Evolutionary conservation across 2,329 filamentous ascomycete species (phyloP), one percentile per base, ranked within the genome.

Genomic region (Hypocreales sp.): DNA sequence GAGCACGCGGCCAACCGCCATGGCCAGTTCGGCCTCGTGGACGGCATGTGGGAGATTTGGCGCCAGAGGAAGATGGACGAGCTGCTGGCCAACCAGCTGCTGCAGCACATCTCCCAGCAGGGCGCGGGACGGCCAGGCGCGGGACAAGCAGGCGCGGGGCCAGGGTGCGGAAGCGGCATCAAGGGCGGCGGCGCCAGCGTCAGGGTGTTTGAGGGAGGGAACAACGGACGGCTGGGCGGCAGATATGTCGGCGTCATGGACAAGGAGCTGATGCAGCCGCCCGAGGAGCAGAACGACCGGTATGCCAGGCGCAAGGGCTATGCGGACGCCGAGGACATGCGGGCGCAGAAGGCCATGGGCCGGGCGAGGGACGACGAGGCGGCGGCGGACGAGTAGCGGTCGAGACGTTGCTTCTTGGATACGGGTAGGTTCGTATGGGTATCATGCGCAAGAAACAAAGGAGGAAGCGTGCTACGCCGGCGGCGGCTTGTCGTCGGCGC

Each of bases 31-130:
- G 72, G 77, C 16, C 58, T 87, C 20, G 64, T 84, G 37, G 77
- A 83, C 38, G 67, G 75, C 32, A 48, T 92, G 25, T 98, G 90
- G 90, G 61, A 67, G 34, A 57, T 73, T 14, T 98, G 90, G 87
- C 70, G 81, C 33, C 70, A 74, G 44, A 64, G 69, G 29, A 93
- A 93, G 60, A 80, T 95, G 39, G 84, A 95, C 43, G 90, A 95
- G 60, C 59, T 92, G 28, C 60, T 98, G 30, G 73, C 82, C 0
- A 74, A 69, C 32, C 69, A 72, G 39, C 56, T 98, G 27, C 58
- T 95, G 33, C 70, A 80, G 41, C 53, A 76, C 24, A 55, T 71
- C 7, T 53, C 61, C 15, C 41, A 35, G 2, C 60, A 16, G n/a
- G 21, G 26, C 7, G 9, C 20, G 7, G 3, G 9, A 5, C 13